Percentiles rank a stretch among this genome's conserved stretches.
Evolutionary conservation across 805 yeast genomes (phyloP).

Genomic region (Starmerella geochares): DNA sequence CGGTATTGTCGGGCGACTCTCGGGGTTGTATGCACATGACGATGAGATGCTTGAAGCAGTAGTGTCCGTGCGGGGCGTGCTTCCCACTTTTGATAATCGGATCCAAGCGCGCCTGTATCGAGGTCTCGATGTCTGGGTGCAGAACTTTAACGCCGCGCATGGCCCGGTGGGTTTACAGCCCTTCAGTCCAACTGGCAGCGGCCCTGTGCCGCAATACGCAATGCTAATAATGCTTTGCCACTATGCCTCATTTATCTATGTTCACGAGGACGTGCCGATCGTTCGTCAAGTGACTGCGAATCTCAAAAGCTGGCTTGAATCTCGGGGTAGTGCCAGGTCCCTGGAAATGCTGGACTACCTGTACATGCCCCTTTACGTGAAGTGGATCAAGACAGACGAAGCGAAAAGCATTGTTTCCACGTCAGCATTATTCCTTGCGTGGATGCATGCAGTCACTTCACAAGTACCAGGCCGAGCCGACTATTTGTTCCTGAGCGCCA

Average conservation of each 20-base stretch:
- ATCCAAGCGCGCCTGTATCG: constrained; percentile 28
- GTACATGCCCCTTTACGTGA: constrained; percentile 27
- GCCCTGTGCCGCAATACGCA: constrained; percentile 26
- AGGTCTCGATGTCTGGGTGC: constrained; percentile 30
- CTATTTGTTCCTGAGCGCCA: constrained; percentile 26
- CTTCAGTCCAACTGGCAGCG: constrained; percentile 20
- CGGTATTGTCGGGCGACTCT: constrained; percentile 24
- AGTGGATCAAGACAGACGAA: constrained; percentile 28
- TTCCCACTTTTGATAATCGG: constrained; percentile 22
- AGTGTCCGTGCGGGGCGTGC: constrained; percentile 12
- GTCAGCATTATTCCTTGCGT: constrained; percentile 25
- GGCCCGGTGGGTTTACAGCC: constrained; percentile 27
- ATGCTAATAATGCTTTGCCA: constrained; percentile 26
- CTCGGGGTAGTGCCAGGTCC: constrained; percentile 4
- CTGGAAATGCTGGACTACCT: constrained; percentile 21
- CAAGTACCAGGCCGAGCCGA: constrained; percentile 17
- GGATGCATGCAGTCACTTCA: constrained; percentile 25
- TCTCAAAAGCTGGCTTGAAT: constrained; percentile 24
- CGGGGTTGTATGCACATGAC: constrained; percentile 21
- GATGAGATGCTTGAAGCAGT: constrained; percentile 21
- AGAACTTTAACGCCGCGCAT: constrained; percentile 25
- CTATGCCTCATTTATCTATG: constrained; percentile 27
- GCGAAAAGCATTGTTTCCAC: constrained; percentile 27
- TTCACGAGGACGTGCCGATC: constrained; percentile 29
- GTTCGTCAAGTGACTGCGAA: constrained; percentile 27